phyloP scores from a whole-genome alignment of 148 eudicot species.

The Suaeda aralocaspica region DNA sequence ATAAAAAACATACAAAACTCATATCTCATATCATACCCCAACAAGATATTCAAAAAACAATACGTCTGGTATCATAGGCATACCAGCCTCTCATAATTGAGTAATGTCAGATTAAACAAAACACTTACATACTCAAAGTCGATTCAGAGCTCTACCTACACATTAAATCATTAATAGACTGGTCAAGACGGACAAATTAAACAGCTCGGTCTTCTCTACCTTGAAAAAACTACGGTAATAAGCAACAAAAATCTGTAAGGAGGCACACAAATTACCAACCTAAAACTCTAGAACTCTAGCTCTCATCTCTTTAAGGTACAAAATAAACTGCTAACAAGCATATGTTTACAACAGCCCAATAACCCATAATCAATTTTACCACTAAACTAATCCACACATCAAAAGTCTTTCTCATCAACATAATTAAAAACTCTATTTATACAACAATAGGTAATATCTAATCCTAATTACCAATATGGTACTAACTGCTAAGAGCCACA shows the following conservation, averaged over 20 bases:
- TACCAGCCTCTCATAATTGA: not conserved
- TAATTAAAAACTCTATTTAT: no score
- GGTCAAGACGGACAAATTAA: not conserved
- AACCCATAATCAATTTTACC: no score
- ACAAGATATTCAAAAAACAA: no score
- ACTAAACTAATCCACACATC: no score
- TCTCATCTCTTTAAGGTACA: no score
- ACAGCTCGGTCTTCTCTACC: not conserved
- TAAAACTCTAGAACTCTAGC: not conserved
- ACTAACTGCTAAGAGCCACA: no score
- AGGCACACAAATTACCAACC: not conserved
- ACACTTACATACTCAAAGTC: not conserved
- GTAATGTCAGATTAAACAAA: not conserved
- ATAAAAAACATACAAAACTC: not conserved
- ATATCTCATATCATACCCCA: not conserved
- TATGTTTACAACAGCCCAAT: no score
- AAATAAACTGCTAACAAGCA: no score
- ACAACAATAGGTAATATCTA: no score
- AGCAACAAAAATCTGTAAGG: not conserved
- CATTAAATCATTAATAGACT: not conserved
- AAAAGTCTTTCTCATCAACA: no score
- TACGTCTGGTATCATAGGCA: not conserved
- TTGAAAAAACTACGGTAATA: not conserved
- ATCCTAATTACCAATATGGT: no score
- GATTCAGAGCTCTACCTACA: not conserved